Conservation (phyloP, 2,329 filamentous ascomycete genomes). For the Cladosporium sphaerospermum region DNA sequence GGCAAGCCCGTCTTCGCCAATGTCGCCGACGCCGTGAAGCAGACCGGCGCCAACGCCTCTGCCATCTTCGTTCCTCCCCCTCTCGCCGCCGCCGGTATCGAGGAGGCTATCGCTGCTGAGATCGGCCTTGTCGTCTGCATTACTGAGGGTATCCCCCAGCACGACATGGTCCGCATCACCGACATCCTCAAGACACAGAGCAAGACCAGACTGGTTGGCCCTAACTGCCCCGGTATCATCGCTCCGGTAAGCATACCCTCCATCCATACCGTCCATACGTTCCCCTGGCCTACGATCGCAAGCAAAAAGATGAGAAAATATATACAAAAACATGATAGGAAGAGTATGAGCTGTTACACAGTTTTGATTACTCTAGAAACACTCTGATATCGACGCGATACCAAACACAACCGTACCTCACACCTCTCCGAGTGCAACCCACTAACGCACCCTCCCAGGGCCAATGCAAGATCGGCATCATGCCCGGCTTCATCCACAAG, state of each 20-base stretch:
- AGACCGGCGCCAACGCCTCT: conserved; percentile 84
- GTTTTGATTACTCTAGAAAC: conserved; percentile 25
- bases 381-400: neutral
- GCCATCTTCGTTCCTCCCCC: conserved; percentile 97
- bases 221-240: conserved; percentile 98
- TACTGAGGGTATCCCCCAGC: conserved; percentile 95
- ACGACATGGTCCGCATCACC: conserved; percentile 99
- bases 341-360: conserved; percentile 30
- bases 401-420: neutral
- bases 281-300: neutral
- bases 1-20: conserved; percentile 88
- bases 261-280: neutral
- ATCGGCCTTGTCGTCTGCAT: conserved; percentile 94
- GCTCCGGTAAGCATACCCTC: conserved; percentile 50
- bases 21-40: conserved; percentile 80
- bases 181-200: conserved; percentile 94
- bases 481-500: conserved; percentile 99
- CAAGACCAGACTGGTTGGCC: conserved; percentile 94
- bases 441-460: conserved; percentile 46
- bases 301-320: conserved; percentile 21
- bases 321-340: conserved; percentile 32
- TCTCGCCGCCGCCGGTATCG: conserved; percentile 86
- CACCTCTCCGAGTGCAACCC: neutral
- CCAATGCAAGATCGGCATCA: conserved; percentile 99
- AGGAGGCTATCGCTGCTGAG: conserved; percentile 91